phyloP scores from a whole-genome alignment of 2,329 filamentous ascomycete genomes.

The Fusarium sp. region DNA sequence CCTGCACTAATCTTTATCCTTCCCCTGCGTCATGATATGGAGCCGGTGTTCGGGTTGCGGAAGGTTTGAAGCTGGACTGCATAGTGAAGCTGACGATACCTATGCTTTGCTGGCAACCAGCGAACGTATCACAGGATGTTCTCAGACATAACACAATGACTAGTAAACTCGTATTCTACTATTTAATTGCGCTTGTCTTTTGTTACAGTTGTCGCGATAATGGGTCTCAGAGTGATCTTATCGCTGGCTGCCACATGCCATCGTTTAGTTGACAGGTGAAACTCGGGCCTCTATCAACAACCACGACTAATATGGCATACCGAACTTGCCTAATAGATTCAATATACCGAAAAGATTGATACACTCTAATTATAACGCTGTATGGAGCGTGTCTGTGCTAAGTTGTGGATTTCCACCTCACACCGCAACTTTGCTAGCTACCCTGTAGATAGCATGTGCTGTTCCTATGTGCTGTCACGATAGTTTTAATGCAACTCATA shows the following conservation, averaged over 20 bases:
- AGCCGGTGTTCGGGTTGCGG: slow-evolving; percentile 14
- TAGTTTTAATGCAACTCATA: neutral
- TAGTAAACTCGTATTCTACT: neutral
- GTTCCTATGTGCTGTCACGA: neutral
- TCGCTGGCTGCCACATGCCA: neutral
- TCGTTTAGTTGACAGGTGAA: neutral
- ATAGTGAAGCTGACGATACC: neutral
- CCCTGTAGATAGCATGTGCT: neutral
- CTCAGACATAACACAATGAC: neutral
- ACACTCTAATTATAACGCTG: neutral
- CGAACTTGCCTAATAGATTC: neutral
- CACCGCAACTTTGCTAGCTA: slow-evolving; percentile 4
- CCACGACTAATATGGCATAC: neutral
- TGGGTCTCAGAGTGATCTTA: neutral
- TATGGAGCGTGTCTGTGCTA: neutral
- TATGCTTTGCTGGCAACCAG: neutral
- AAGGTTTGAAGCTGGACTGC: neutral
- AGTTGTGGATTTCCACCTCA: slow-evolving; percentile 4
- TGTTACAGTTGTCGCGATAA: neutral
- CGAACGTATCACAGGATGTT: neutral
- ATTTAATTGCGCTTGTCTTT: neutral
- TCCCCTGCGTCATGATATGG: slow-evolving; percentile 35
- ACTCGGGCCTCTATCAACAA: neutral
- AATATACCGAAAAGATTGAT: neutral
- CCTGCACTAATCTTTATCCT: slow-evolving; percentile 41